Evolutionary conservation across 2,329 filamentous ascomycete species (phyloP), one percentile per base, ranked within the genome.

Genomic region (Lomentospora prolificans): DNA sequence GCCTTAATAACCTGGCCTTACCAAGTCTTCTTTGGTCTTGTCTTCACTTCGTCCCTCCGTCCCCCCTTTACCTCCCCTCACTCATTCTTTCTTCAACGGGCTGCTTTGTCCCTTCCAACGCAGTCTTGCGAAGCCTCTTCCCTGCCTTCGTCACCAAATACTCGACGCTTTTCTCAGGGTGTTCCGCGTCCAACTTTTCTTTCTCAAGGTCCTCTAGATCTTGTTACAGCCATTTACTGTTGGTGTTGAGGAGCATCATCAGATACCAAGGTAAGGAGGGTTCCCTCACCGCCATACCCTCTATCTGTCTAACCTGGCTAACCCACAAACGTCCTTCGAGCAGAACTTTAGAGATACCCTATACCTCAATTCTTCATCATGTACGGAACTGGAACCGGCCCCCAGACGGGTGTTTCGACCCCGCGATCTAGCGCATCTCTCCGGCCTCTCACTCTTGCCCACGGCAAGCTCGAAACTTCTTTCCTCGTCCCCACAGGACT

Each of bases 401-500:
- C 89, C 60, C 91, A 96, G 75, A 99, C 94, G 76, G 94, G 94
- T 74, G 90, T 96, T 69, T 95, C 91, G 63, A 99, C 94, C 64
- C 94, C 94, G 65, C 87, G 94, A 75, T 96, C 92, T 57, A 94
- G 89, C 64, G 86, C 90, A 62, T 96, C 92, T 61, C 84, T 96
- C 62, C 89, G 94, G 63, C 92, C 94, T 60, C 84, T 99, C 68
- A 90, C 88, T 65, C 81, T 99, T 67, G 81, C 85, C 62, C 94
- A 99, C 73, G 94, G 95, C 70, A 90, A 89, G 56, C 90, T 99
- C 74, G 94, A 99, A 72, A 90, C 95, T 67, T 92, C 90, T 55
- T 94, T 99, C 71, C 85, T 96, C 67, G 88, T 99, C 68, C 92
- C 94, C 58, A 97, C 94, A 64, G 89, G 85, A 66, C 84, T 96